Evolutionary conservation across 176 grass and related monocot species (phyloP), one percentile per base, ranked within the genome.

Genomic region (Eragrostis nindensis): DNA sequence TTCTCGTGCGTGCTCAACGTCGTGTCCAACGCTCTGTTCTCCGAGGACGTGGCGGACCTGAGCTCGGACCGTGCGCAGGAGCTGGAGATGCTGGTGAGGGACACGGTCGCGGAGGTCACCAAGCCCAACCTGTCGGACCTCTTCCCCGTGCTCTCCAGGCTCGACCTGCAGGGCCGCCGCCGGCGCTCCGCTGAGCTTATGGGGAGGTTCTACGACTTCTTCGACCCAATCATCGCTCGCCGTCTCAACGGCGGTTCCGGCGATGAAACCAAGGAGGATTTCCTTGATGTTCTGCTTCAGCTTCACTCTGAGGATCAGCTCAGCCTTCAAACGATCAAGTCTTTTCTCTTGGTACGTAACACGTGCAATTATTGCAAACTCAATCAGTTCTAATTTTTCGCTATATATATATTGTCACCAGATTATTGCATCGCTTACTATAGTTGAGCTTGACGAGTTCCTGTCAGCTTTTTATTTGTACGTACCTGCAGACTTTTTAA

Each of bases 111-210:
- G 69, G 78, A 82, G 59, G 61, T 49, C 47, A 68, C 70, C 41
- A 83, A 70, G 69, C 86, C 89, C 8, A 91, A 94, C 80, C 19
- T 94, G 10, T 86, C 92, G 2, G 89, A 94, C 56, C 78, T 89
- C 54, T 94, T 88, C 74, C 89, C 92, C 21, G 76, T 55, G 66
- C 74, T 94, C 68, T 17, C 86, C 62, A 61, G 32, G 43, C 83
- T 94, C 16, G 89, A 91, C 68, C 55, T 91, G 75, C 92, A 91
- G 70, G 88, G 88, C 25, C 83, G 90, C 27, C 86, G 90, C 73
- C 83, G 86, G 0, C 57, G 66, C 45, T 9, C 2, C 21, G 74
- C 48, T 0, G 39, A 30, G 59, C 19, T 83, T 27, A 0, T 92
- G 0, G 63, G 13, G 39, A 83, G 61, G 87, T 87, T 92, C 53